Conservation (phyloP, 1,139 yeast species). For the Lipomyces yarrowii region DNA sequence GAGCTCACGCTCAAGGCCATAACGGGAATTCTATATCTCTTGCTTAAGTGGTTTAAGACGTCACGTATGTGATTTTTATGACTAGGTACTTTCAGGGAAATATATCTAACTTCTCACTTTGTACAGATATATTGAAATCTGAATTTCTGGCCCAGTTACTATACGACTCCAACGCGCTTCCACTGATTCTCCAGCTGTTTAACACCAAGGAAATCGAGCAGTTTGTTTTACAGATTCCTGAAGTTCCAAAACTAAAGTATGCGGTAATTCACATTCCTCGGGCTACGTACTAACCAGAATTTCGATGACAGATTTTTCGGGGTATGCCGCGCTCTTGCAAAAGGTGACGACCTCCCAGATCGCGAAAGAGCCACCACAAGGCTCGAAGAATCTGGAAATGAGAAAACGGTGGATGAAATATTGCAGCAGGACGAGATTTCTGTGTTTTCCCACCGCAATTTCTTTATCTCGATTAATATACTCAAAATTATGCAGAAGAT, state of each 20-base stretch:
- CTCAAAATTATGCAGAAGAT: constrained; percentile 43
- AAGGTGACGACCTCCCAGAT: constrained; percentile 20
- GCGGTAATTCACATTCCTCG: neutral
- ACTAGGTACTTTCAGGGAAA: neutral
- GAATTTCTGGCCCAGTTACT: constrained; percentile 73
- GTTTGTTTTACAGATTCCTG: constrained; percentile 39
- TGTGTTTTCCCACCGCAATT: constrained; percentile 39
- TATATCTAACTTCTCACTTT: neutral
- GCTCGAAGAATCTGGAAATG: neutral
- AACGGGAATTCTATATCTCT: constrained; percentile 53
- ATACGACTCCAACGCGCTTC: constrained; percentile 70
- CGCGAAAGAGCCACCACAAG: constrained; percentile 6
- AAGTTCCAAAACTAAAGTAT: constrained; percentile 45
- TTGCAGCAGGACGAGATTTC: constrained; percentile 21
- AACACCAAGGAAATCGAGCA: constrained; percentile 45
- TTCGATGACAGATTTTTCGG: constrained; percentile 46
- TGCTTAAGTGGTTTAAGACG: constrained; percentile 76
- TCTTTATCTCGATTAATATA: constrained; percentile 43
- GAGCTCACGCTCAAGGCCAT: constrained; percentile 68
- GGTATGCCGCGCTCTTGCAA: constrained; percentile 44
- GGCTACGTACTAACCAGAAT: neutral
- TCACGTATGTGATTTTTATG: constrained; percentile 46
- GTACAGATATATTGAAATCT: constrained; percentile 61
- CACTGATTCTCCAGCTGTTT: constrained; percentile 47
- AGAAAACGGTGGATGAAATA: constrained; percentile 13